These are phyloP conservation scores for Gaertneriomyces semiglobifer DNA, from an alignment of 192 early-diverging fungal genomes.

Conservation along the genomic window DNA sequence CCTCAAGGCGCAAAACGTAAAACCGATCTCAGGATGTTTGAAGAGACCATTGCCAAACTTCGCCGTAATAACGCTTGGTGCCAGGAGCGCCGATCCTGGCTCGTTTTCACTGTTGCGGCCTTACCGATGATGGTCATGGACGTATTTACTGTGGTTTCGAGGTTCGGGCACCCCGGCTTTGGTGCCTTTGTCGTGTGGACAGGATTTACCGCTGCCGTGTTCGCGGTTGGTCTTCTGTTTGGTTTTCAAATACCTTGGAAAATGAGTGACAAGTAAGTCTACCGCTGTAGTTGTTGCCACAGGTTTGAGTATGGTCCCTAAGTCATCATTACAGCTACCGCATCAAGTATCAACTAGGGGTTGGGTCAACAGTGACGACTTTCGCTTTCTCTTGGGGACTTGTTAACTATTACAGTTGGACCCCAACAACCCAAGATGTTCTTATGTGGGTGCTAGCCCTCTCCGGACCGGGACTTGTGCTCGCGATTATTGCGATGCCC, in stretches of 20 bases:
- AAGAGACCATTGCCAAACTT: not conserved
- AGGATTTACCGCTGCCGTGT: not conserved
- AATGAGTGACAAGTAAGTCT: constrained; percentile 5
- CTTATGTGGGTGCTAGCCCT: too few species aligned
- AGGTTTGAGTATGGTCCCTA: too few species aligned
- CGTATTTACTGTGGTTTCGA: not conserved
- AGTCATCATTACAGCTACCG: too few species aligned
- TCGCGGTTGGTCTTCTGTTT: not conserved
- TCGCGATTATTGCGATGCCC: too few species aligned
- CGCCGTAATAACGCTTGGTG: not conserved
- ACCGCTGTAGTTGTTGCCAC: not conserved
- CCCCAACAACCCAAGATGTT: too few species aligned
- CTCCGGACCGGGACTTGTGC: too few species aligned
- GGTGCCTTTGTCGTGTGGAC: not conserved
- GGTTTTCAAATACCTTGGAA: not conserved
- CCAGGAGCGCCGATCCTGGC: not conserved
- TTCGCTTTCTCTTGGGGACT: too few species aligned
- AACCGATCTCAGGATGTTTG: not conserved
- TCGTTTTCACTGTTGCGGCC: not conserved
- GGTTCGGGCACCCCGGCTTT: not conserved
- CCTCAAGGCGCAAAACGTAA: not conserved
- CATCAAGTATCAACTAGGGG: too few species aligned
- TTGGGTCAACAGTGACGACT: too few species aligned
- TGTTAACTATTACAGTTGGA: too few species aligned
- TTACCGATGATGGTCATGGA: not conserved